Conservation (phyloP, 768 basidiomycete species). For the Cyclocybe cylindracea region DNA sequence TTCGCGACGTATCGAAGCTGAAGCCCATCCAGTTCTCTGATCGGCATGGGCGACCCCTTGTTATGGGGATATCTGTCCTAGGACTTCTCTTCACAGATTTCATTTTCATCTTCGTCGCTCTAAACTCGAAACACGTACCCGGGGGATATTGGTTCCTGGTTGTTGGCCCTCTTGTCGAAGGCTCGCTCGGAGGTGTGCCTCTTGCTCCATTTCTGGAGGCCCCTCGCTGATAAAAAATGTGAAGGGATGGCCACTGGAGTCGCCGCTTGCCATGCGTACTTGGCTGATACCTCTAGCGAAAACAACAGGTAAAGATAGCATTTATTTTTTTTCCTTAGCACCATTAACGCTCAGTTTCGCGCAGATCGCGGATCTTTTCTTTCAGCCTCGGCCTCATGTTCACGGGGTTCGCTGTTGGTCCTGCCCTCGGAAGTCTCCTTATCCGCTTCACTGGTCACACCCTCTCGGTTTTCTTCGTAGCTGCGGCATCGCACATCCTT, state of each 20-base stretch:
- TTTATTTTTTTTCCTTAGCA: not conserved
- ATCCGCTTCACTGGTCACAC: constrained; percentile 55
- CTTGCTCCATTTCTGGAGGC: not conserved
- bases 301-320: constrained; percentile 43
- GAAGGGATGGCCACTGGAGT: constrained; percentile 50
- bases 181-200: constrained; percentile 65
- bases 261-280: constrained; percentile 63
- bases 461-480: constrained; percentile 74
- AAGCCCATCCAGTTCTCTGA: constrained; percentile 67
- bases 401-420: constrained; percentile 77
- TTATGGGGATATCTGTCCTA: constrained; percentile 60
- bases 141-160: constrained; percentile 84
- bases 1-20: constrained; percentile 1
- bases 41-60: constrained; percentile 65
- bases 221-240: constrained; percentile 7
- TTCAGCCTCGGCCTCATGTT: constrained; percentile 68
- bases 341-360: not conserved
- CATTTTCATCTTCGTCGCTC: constrained; percentile 66
- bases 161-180: constrained; percentile 65
- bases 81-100: constrained; percentile 66
- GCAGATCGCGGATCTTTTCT: constrained; percentile 67
- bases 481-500: constrained; percentile 47
- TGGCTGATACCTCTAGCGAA: constrained; percentile 66
- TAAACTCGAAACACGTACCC: constrained; percentile 60
- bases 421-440: constrained; percentile 66